Evolutionary conservation across 441 rosid genomes (phyloP).

Genomic region (Iberis amara): DNA sequence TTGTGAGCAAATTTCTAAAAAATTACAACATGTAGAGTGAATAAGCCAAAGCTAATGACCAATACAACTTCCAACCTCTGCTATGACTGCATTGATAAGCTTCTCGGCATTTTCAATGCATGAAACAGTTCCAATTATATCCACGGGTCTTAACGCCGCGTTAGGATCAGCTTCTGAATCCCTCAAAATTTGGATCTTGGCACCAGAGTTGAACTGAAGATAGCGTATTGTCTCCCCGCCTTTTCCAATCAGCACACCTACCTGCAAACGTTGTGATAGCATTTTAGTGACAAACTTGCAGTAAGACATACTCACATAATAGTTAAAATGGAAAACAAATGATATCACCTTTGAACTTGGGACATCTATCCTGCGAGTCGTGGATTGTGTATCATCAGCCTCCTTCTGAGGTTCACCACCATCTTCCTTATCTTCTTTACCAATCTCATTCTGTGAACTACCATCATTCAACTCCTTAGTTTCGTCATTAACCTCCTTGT

Average conservation of each 20-base stretch:
- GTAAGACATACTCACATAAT: not conserved
- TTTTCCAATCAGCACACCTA: slow-evolving; percentile 89
- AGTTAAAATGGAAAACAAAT: not conserved
- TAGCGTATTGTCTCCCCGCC: slow-evolving; percentile 75
- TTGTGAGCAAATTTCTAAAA: slow-evolving; percentile 23
- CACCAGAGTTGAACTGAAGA: slow-evolving; percentile 77
- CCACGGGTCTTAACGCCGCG: slow-evolving; percentile 62
- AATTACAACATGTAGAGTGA: not conserved
- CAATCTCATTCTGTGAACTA: not conserved
- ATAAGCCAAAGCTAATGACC: not conserved
- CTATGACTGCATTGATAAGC: slow-evolving; percentile 72
- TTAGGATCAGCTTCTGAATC: slow-evolving; percentile 74
- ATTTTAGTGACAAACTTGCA: not conserved
- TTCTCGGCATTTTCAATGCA: slow-evolving; percentile 65
- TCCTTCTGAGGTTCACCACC: slow-evolving; percentile 7
- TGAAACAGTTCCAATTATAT: slow-evolving; percentile 56
- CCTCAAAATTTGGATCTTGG: slow-evolving; percentile 80
- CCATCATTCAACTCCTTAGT: not conserved
- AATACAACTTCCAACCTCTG: slow-evolving; percentile 47
- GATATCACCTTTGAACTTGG: slow-evolving; percentile 66
- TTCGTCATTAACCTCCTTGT: not conserved
- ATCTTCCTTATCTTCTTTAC: not conserved
- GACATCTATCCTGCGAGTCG: slow-evolving; percentile 54
- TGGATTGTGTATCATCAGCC: slow-evolving; percentile 33
- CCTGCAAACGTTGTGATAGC: slow-evolving; percentile 36